Percentiles rank a stretch among this genome's conserved stretches.
These are phyloP conservation scores for Kuraishia ogatae DNA, from an alignment of 805 yeast species.

Conservation along the genomic window DNA sequence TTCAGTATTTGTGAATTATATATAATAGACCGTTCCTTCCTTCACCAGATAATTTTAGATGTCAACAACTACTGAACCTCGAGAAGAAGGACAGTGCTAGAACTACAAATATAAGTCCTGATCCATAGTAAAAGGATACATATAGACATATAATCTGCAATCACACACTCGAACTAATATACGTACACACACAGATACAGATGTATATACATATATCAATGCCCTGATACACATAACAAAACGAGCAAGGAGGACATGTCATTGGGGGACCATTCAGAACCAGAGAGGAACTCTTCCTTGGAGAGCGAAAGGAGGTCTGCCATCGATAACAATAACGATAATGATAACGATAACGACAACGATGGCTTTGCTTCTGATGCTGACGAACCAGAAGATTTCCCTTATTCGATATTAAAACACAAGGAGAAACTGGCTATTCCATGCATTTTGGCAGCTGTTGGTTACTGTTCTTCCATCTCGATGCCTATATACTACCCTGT, in stretches of 20 bases:
- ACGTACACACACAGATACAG: no score
- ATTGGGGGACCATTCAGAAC: not conserved
- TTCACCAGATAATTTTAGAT: no score
- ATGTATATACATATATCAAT: not conserved
- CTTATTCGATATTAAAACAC: conserved; percentile 24
- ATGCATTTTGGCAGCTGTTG: conserved; percentile 32
- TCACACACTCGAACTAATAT: no score
- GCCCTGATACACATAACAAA: not conserved
- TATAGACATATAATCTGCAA: not conserved
- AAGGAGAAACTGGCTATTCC: conserved; percentile 33
- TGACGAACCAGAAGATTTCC: not conserved
- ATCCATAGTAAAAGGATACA: no score
- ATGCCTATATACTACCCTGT: conserved; percentile 70
- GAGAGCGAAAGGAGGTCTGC: no score
- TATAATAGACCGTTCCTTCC: no score
- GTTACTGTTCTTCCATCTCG: conserved; percentile 60
- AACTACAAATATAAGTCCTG: not conserved
- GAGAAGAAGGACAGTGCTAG: not conserved
- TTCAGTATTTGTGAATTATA: no score
- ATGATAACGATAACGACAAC: no score
- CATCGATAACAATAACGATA: no score
- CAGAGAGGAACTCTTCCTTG: not conserved
- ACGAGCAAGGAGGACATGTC: not conserved
- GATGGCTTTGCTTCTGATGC: not conserved
- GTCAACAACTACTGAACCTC: no score